Evolutionary conservation across 2,329 filamentous ascomycete species (phyloP).

Genomic region (Colletotrichum phormii): DNA sequence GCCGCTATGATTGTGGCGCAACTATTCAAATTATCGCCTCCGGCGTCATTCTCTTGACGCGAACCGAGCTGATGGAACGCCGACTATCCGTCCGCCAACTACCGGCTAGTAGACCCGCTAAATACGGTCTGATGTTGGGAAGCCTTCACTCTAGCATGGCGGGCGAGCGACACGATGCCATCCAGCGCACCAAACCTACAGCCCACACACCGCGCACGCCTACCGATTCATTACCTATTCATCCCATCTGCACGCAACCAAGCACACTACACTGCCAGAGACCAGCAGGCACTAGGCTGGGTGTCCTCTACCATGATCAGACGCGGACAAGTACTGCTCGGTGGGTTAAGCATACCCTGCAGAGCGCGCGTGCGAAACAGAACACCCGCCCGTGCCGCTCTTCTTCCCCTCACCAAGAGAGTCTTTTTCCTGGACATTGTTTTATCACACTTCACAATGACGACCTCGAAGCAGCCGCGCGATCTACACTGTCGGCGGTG

Average conservation of each 20-base stretch:
- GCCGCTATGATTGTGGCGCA: slow-evolving; percentile 19
- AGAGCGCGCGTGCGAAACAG: slow-evolving; percentile 15
- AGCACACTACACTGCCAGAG: not conserved
- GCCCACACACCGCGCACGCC: not conserved
- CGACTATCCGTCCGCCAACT: slow-evolving; percentile 31
- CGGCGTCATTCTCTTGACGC: slow-evolving; percentile 23
- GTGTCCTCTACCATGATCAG: slow-evolving; percentile 11
- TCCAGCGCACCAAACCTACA: not conserved
- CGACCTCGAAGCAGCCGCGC: not conserved
- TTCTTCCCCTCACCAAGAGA: not conserved
- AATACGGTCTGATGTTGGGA: slow-evolving; percentile 1
- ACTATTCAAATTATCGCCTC: slow-evolving; percentile 12
- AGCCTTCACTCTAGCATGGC: slow-evolving; percentile 7
- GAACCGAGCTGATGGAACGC: slow-evolving; percentile 35
- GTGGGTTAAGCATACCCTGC: slow-evolving; percentile 1
- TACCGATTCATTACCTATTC: not conserved
- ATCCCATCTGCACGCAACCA: slow-evolving; percentile 23
- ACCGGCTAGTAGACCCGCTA: slow-evolving; percentile 23
- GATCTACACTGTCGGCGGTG: not conserved
- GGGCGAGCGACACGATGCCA: slow-evolving; percentile 3
- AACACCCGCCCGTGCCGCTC: slow-evolving; percentile 30
- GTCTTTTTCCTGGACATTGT: not conserved
- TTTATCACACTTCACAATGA: too few relatives aligned
- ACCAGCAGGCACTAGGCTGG: slow-evolving; percentile 9
- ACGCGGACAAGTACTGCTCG: slow-evolving; percentile 1